Conservation (phyloP, 129 eudicot species). For the Centella asiatica region DNA sequence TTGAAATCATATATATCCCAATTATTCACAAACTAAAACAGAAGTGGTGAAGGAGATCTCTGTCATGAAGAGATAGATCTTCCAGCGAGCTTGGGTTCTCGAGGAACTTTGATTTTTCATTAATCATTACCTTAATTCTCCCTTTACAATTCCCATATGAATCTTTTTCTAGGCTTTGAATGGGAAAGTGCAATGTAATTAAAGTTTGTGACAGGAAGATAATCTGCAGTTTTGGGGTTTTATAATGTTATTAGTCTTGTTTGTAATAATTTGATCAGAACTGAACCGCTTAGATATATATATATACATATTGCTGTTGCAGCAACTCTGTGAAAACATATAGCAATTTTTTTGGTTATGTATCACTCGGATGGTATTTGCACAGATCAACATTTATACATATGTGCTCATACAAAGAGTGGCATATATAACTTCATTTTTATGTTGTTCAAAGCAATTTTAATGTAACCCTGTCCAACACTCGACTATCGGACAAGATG, state of each 20-base stretch:
- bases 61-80: constrained; percentile 22
- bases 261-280: constrained; percentile 24
- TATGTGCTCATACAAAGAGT: too few relatives aligned
- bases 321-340: background rate
- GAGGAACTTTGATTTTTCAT: constrained; percentile 32
- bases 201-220: constrained; percentile 22
- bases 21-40: constrained; percentile 14
- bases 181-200: constrained; percentile 23
- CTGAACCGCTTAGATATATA: constrained; percentile 16
- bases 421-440: too few relatives aligned
- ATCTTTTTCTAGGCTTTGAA: constrained; percentile 11
- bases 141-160: too few relatives aligned
- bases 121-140: constrained; percentile 20
- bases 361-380: too few relatives aligned
- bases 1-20: constrained; percentile 16
- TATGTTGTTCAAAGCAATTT: too few relatives aligned
- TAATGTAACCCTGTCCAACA: too few relatives aligned
- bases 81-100: constrained; percentile 54
- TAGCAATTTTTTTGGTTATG: too few relatives aligned
- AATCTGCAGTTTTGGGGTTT: constrained; percentile 34
- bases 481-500: too few relatives aligned
- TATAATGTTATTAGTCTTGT: constrained; percentile 24
- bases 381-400: too few relatives aligned
- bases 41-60: constrained; percentile 28
- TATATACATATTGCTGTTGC: background rate